Conservation (phyloP, 805 yeast species). For the Ogataea pini region DNA sequence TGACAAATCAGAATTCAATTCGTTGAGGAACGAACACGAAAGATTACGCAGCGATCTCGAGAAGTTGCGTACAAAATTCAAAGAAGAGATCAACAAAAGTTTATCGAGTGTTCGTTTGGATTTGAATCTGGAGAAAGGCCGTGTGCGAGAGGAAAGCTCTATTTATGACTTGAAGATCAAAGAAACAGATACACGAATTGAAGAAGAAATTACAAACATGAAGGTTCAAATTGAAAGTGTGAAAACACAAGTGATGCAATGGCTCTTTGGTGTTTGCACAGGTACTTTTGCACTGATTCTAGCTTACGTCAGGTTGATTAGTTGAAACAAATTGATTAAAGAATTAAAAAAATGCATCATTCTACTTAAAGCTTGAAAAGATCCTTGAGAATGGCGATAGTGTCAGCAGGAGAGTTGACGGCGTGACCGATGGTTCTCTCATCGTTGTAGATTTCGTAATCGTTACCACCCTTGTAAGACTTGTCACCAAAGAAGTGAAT, state of each 20-base stretch:
- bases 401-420: slow-evolving; percentile 86
- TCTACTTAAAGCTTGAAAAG: slow-evolving; percentile 54
- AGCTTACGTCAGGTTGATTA: slow-evolving; percentile 78
- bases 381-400: slow-evolving; percentile 82
- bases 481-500: slow-evolving; percentile 99
- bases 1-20: slow-evolving; percentile 83
- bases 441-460: slow-evolving; percentile 93
- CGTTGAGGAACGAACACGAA: slow-evolving; percentile 84
- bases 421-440: slow-evolving; percentile 95
- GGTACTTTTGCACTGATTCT: slow-evolving; percentile 95
- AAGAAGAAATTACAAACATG: slow-evolving; percentile 92
- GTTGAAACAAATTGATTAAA: too few relatives aligned
- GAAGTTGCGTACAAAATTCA: slow-evolving; percentile 76
- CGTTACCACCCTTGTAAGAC: slow-evolving; percentile 96
- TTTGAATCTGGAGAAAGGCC: slow-evolving; percentile 88
- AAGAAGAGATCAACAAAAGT: slow-evolving; percentile 88
- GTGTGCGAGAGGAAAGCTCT: slow-evolving; percentile 91
- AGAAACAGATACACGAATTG: slow-evolving; percentile 92
- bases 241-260: slow-evolving; percentile 95
- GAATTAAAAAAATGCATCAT: neutral
- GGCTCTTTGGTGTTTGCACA: slow-evolving; percentile 97
- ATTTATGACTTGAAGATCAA: slow-evolving; percentile 91
- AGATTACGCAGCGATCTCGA: slow-evolving; percentile 81
- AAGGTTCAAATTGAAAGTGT: slow-evolving; percentile 94
- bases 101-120: slow-evolving; percentile 90